A percentile compares a stretch with the other conserved stretches of the same genome.
phyloP scores from a whole-genome alignment of 768 basidiomycete genomes.

The Tricholoma terreum region DNA sequence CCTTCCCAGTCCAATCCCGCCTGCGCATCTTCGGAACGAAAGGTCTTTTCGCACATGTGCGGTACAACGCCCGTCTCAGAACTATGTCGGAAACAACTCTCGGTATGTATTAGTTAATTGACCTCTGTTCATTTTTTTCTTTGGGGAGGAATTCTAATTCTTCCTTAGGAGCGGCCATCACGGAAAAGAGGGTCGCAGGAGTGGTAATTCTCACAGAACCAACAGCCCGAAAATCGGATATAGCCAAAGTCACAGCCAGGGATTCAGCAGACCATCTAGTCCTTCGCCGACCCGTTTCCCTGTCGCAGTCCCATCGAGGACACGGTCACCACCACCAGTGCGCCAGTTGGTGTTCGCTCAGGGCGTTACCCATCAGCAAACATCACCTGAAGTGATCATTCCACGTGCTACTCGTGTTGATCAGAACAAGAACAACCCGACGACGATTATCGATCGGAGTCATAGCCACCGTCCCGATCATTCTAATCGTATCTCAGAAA shows the following conservation, averaged over 20 bases:
- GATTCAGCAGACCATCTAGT: background rate
- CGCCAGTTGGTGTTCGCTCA: background rate
- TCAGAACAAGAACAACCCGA: background rate
- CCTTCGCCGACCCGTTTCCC: background rate
- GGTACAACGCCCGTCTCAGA: background rate
- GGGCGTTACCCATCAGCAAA: background rate
- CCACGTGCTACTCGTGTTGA: background rate
- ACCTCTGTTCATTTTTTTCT: background rate
- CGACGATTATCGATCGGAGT: background rate
- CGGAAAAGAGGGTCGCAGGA: background rate
- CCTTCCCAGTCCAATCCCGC: background rate
- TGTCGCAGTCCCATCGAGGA: background rate
- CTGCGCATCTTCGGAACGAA: background rate
- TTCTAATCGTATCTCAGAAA: background rate
- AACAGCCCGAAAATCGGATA: background rate
- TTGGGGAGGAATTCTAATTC: background rate
- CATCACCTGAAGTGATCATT: background rate
- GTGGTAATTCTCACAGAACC: background rate
- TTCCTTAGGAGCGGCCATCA: background rate
- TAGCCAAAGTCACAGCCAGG: slow-evolving; percentile 1
- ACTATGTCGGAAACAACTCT: background rate
- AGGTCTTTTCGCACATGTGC: background rate
- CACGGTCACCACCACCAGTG: background rate
- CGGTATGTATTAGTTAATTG: background rate
- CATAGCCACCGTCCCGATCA: background rate